Percentiles rank a stretch among this genome's conserved stretches.
Conservation (phyloP, 225 moss, liverwort and hornwort genomes). For the Neckera pumila region DNA sequence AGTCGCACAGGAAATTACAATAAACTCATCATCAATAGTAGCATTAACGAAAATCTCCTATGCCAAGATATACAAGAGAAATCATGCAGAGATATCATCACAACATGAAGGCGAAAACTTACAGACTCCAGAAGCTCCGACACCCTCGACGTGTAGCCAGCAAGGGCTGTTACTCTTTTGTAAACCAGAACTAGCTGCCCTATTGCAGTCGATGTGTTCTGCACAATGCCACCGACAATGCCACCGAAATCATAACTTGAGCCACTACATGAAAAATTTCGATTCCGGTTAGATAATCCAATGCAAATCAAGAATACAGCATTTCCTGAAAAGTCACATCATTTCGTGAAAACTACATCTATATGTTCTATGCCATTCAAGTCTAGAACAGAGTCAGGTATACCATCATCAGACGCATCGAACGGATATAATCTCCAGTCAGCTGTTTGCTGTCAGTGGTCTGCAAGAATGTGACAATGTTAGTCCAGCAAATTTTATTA, state of each 20-base stretch:
- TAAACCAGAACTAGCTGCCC: slow-evolving; percentile 48
- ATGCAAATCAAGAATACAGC: background rate
- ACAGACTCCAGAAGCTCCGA: slow-evolving; percentile 57
- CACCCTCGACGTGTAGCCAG: slow-evolving; percentile 42
- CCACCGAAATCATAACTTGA: background rate
- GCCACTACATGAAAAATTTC: background rate
- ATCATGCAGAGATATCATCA: background rate
- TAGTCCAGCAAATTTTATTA: background rate
- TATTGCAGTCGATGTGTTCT: slow-evolving; percentile 49
- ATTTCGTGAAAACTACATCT: background rate
- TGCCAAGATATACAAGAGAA: background rate
- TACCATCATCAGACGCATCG: slow-evolving; percentile 61
- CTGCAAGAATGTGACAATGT: slow-evolving; percentile 19
- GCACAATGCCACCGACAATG: slow-evolving; percentile 3
- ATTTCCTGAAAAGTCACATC: background rate
- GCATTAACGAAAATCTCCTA: background rate
- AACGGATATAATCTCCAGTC: slow-evolving; percentile 55
- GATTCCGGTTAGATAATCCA: background rate
- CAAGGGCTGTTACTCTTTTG: slow-evolving; percentile 50
- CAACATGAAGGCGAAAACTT: background rate
- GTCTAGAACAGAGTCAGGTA: background rate
- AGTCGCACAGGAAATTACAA: background rate
- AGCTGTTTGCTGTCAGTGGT: slow-evolving; percentile 17
- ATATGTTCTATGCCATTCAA: background rate
- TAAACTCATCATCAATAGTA: background rate